phyloP scores from a whole-genome alignment of 202 grass and related monocot genomes.

The Saccharum hybrid region DNA sequence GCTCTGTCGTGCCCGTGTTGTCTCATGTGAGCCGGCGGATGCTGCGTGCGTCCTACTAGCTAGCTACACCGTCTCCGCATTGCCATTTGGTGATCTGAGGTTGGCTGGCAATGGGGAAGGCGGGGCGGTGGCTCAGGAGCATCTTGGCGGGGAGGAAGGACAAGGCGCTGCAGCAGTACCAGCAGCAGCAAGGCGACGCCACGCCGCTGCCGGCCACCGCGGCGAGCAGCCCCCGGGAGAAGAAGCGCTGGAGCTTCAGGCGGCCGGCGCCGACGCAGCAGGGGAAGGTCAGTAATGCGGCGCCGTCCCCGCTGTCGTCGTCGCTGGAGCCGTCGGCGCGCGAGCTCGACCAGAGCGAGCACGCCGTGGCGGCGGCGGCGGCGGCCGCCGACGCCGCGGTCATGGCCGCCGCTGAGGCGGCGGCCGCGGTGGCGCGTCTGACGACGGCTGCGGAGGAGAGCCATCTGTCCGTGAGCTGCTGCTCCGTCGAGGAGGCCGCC shows the following conservation, averaged over 20 bases:
- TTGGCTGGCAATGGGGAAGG: slow-evolving; percentile 52
- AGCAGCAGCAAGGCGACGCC: slow-evolving; percentile 36
- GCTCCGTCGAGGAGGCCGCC: slow-evolving; percentile 49
- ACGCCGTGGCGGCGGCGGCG: slow-evolving; percentile 37
- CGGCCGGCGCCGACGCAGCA: slow-evolving; percentile 7
- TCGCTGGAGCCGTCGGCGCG: slow-evolving; percentile 42
- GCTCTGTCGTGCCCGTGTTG: not conserved
- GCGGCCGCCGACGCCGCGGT: too few relatives aligned
- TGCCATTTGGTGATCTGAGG: too few relatives aligned
- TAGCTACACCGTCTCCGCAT: too few relatives aligned
- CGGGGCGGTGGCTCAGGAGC: slow-evolving; percentile 65
- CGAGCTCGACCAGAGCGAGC: slow-evolving; percentile 53
- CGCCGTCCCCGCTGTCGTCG: slow-evolving; percentile 8
- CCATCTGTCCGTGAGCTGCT: slow-evolving; percentile 9
- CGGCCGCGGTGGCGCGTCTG: slow-evolving; percentile 53
- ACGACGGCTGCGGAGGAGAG: not conserved
- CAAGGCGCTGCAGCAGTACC: not conserved
- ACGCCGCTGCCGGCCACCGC: slow-evolving; percentile 41
- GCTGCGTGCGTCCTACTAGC: not conserved
- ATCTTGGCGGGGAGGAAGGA: slow-evolving; percentile 54
- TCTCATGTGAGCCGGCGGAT: not conserved
- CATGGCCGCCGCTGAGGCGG: slow-evolving; percentile 37
- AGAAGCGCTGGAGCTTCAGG: slow-evolving; percentile 81
- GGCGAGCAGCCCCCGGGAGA: slow-evolving; percentile 37
- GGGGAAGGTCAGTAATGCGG: not conserved